Base-by-base conservation (phyloP, 768 basidiomycete genomes). In the Podaxis sp. region DNA sequence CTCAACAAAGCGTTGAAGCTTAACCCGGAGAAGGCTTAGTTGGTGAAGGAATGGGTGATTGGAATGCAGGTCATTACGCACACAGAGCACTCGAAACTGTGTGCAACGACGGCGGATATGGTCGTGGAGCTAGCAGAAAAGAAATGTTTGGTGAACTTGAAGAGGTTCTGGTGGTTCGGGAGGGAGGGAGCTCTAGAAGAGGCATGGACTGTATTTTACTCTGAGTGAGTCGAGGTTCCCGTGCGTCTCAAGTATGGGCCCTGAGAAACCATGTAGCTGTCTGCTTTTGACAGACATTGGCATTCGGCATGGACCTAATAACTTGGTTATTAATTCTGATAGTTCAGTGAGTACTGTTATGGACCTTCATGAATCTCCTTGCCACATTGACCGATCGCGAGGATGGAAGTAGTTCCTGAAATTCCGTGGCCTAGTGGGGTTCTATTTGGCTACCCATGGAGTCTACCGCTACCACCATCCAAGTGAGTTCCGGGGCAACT, bases 161-260 rank as follows among this genome's bases (percentile, higher is more conserved):
- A 15, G 13, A 58, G 20, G 28, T 57, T 57, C 22, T 44, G 56
- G 56, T 57, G 56, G 56, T 58, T 49, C 20, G 49, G 62, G 60
- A 69, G 62, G 63, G 65, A 67, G 12, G 66, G 64, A 11, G 65
- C 66, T 22, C 63, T 62, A 44, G 68, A 69, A 20, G 61, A 64
- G 13, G 17, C 49, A 7, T 49, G 57, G 57, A 20, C 30, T 17
- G 28, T 28, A 10, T 46, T 58, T 24, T 46, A 58, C 26, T 49
- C n/a, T 12, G 36, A 49, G 57, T 58, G 20, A 22, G 57, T 49
- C 12, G 8, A 12, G 8, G 17, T 12, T 10, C 26, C 12, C 44
- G 54, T 8, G 22, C 3, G 10, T 30, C 26, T 41, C n/a, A 12
- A 2, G 13, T 2, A 44, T 20, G 24, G 38, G 26, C 30, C 6